These are phyloP conservation scores for Aeschynomene evenia DNA, from an alignment of 306 rosid genomes.

Conservation along the genomic window DNA sequence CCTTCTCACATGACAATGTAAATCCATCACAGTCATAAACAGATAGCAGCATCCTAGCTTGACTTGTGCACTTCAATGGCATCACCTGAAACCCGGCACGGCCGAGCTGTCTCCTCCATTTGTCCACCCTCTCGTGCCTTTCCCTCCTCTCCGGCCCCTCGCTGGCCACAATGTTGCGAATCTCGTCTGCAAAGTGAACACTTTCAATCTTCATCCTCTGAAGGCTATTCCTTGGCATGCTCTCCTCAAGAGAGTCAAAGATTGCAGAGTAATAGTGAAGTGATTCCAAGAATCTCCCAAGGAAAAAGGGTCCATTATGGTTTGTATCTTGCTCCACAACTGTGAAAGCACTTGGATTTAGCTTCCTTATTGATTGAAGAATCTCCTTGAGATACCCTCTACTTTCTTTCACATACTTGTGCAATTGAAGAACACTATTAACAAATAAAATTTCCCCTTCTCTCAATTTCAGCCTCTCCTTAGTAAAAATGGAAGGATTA, in stretches of 20 bases:
- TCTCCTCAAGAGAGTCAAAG: constrained; percentile 69
- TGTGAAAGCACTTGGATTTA: constrained; percentile 52
- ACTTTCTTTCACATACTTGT: constrained; percentile 64
- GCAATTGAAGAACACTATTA: constrained; percentile 62
- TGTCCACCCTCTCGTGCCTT: constrained; percentile 72
- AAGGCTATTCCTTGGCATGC: constrained; percentile 51
- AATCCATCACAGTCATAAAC: constrained; percentile 77
- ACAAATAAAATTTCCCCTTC: constrained; percentile 64
- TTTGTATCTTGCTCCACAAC: constrained; percentile 81
- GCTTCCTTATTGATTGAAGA: constrained; percentile 66
- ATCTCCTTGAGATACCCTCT: constrained; percentile 63
- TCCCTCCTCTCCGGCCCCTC: constrained; percentile 63
- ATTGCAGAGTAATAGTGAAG: constrained; percentile 79
- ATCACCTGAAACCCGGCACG: constrained; percentile 68
- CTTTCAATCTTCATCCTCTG: constrained; percentile 71
- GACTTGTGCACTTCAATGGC: constrained; percentile 66
- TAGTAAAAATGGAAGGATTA: constrained; percentile 51
- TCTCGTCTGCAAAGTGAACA: constrained; percentile 56
- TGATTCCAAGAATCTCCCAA: constrained; percentile 75
- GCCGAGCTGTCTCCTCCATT: constrained; percentile 76
- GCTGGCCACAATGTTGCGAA: constrained; percentile 52
- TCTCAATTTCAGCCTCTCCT: constrained; percentile 59
- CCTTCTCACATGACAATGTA: constrained; percentile 59
- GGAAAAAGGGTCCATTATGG: constrained; percentile 82
- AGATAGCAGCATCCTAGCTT: constrained; percentile 71